Conservation (phyloP, 2,329 filamentous ascomycete species). For the Epichloe glyceriae region DNA sequence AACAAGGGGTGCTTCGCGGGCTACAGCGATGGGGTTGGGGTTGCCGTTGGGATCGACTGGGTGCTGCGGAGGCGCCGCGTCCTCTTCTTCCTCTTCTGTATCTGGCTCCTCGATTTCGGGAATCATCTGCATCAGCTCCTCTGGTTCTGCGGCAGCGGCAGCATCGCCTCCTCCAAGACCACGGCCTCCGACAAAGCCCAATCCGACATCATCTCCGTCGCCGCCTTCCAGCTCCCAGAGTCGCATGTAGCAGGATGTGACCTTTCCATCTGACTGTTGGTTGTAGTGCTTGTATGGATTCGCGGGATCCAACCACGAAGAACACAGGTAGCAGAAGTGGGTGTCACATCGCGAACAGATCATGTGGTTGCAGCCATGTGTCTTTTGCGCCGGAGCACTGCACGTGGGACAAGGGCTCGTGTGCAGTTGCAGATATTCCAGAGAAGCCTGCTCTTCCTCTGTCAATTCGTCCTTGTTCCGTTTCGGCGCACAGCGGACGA, state of each 20-base stretch:
- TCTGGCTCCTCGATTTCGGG: conserved; percentile 10
- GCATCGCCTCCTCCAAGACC: conserved; percentile 3
- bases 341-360: conserved; percentile 78
- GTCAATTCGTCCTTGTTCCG: conserved; percentile 58
- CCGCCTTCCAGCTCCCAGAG: conserved; percentile 84
- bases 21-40: conserved; percentile 29
- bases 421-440: conserved; percentile 70
- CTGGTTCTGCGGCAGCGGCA: background rate
- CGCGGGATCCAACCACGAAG: conserved; percentile 64
- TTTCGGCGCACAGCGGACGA: conserved; percentile 53
- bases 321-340: conserved; percentile 93
- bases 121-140: background rate
- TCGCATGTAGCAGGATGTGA: conserved; percentile 64
- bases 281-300: conserved; percentile 92
- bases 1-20: conserved; percentile 43
- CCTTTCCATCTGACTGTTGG: conserved; percentile 33
- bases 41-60: conserved; percentile 15
- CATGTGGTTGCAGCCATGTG: conserved; percentile 94
- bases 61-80: conserved; percentile 11
- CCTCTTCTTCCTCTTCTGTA: conserved; percentile 14
- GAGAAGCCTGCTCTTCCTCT: conserved; percentile 72
- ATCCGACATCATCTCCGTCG: conserved; percentile 46
- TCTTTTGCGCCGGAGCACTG: conserved; percentile 73
- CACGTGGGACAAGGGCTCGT: conserved; percentile 87
- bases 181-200: conserved; percentile 29